These are phyloP conservation scores for Parascedosporium putredinis DNA, from an alignment of 2,329 filamentous ascomycete genomes.

Conservation along the genomic window DNA sequence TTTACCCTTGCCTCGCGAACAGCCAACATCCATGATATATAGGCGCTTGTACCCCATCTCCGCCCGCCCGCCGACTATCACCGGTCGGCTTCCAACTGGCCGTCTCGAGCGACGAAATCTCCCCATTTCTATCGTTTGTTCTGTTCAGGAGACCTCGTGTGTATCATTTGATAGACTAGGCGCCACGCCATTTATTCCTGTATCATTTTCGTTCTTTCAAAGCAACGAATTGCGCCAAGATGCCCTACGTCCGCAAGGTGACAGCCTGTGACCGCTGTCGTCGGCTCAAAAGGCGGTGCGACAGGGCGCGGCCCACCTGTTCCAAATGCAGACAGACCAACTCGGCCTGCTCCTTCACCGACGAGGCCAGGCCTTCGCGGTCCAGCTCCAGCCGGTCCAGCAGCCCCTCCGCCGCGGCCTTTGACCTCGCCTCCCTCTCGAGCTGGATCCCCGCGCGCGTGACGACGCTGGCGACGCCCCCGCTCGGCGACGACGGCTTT, in stretches of 20 bases:
- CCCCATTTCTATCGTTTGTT: not conserved
- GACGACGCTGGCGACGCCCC: not conserved
- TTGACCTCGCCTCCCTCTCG: not conserved
- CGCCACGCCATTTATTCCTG: not conserved
- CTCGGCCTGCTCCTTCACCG: not conserved
- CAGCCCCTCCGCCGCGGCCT: not conserved
- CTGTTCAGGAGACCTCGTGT: not conserved
- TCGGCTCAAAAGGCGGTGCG: constrained; percentile 6
- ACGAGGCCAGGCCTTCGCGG: not conserved
- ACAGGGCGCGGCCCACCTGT: constrained; percentile 5
- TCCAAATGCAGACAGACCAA: constrained; percentile 1
- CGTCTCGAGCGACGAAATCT: not conserved
- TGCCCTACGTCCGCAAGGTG: constrained; percentile 1
- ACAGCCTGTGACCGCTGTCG: constrained; percentile 8
- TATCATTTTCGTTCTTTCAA: not conserved
- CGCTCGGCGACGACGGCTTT: too few species aligned
- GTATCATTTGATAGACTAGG: not conserved
- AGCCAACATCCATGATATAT: too few species aligned
- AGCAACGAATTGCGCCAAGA: not conserved
- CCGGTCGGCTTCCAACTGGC: too few species aligned
- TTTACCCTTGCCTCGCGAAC: too few species aligned
- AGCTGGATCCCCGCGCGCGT: not conserved
- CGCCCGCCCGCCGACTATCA: too few species aligned
- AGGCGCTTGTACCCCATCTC: too few species aligned
- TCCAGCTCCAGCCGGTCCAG: not conserved